Conservation (phyloP, 1,284 basidiomycete species). For the Ceratobasidium sp. region DNA sequence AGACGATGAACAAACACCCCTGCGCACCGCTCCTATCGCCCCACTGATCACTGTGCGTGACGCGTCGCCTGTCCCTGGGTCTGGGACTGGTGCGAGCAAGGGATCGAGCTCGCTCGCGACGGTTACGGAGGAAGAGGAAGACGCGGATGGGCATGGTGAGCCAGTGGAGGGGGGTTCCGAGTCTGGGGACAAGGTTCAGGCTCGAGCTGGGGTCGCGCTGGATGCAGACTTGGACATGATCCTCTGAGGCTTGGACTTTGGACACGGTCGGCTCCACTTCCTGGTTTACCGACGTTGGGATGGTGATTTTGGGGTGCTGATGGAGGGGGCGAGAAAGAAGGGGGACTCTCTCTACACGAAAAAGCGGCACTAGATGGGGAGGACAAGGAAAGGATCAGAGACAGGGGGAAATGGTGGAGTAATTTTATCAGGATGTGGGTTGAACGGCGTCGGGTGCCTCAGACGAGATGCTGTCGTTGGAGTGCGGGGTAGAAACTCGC, state of each 20-base stretch:
- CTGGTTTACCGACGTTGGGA: conserved; percentile 2
- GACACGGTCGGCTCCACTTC: not conserved
- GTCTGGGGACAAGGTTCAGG: no score
- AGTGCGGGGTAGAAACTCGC: conserved; percentile 33
- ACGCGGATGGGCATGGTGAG: not conserved
- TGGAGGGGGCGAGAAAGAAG: conserved; percentile 19
- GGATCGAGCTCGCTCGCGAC: conserved; percentile 34
- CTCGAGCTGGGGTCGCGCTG: not conserved
- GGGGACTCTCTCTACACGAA: not conserved
- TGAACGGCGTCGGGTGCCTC: not conserved
- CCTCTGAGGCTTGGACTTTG: conserved; percentile 1
- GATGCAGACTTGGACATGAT: conserved; percentile 17
- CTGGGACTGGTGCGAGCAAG: conserved; percentile 16
- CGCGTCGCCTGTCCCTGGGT: conserved; percentile 22
- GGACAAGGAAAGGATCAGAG: conserved; percentile 13
- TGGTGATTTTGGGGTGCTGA: conserved; percentile 28
- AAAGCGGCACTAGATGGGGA: not conserved
- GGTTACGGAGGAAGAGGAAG: conserved; percentile 37
- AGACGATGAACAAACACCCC: conserved; percentile 35
- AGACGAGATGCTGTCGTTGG: conserved; percentile 33
- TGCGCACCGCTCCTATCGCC: conserved; percentile 3
- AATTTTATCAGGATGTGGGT: not conserved
- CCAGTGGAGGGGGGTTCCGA: not conserved
- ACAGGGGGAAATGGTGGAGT: conserved; percentile 38
- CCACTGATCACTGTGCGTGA: conserved; percentile 11